Conservation (phyloP, 768 basidiomycete species). For the Cystoderma amianthinum region DNA sequence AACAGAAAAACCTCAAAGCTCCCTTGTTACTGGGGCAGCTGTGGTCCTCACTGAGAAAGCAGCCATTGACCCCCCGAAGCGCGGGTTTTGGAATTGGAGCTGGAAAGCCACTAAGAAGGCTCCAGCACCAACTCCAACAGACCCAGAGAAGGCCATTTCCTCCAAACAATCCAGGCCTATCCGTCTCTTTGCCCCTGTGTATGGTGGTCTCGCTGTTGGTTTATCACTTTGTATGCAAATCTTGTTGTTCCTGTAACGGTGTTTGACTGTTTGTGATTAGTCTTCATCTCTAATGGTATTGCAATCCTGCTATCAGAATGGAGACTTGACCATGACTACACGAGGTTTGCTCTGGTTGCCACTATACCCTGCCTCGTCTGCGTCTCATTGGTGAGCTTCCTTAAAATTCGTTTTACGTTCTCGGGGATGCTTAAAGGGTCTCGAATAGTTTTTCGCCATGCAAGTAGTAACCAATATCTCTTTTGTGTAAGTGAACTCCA, state of each 20-base stretch:
- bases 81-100: conserved; percentile 31
- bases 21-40: conserved; percentile 16
- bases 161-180: conserved; percentile 35
- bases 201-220: conserved; percentile 63
- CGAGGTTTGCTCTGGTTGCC: conserved; percentile 58
- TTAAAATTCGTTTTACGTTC: background rate
- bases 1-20: conserved; percentile 41
- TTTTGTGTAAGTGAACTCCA: conserved; percentile 44
- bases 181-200: conserved; percentile 65
- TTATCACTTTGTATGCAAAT: conserved; percentile 52
- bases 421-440: background rate
- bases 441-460: conserved; percentile 62
- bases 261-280: conserved; percentile 24
- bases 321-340: conserved; percentile 54
- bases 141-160: conserved; percentile 43
- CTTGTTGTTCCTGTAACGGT: conserved; percentile 1
- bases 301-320: conserved; percentile 59
- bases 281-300: conserved; percentile 61
- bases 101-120: conserved; percentile 36
- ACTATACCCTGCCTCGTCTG: conserved; percentile 72
- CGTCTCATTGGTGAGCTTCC: conserved; percentile 50
- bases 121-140: conserved; percentile 19
- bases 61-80: conserved; percentile 22
- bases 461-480: conserved; percentile 61
- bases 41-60: conserved; percentile 22